Evolutionary conservation across 164 flowering plant species (phyloP).

Genomic region (Buxus sempervirens): DNA sequence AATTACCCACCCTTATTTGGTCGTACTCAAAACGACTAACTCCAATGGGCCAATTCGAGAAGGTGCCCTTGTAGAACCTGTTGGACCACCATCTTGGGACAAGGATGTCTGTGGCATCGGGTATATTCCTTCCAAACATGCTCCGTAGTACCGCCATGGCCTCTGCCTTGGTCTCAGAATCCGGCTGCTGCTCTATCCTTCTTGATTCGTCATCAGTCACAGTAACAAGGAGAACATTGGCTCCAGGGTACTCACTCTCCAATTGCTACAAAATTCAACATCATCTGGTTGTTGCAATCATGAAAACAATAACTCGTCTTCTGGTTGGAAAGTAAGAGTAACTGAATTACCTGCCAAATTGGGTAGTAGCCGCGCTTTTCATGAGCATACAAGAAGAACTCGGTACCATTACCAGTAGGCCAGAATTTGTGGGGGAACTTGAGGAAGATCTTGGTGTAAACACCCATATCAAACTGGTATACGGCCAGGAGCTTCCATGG

Average conservation of each 20-base stretch:
- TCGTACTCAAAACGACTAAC: slow-evolving; percentile 24
- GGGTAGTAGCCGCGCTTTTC: slow-evolving; percentile 34
- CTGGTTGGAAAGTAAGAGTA: background rate
- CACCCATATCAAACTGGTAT: slow-evolving; percentile 26
- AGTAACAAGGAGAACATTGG: slow-evolving; percentile 37
- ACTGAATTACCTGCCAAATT: slow-evolving; percentile 40
- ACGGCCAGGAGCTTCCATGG: slow-evolving; percentile 28
- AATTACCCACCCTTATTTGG: slow-evolving; percentile 42
- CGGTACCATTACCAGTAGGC: slow-evolving; percentile 38
- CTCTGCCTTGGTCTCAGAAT: slow-evolving; percentile 35
- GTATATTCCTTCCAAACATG: slow-evolving; percentile 48
- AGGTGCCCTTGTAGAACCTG: slow-evolving; percentile 37
- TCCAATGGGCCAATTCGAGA: slow-evolving; percentile 44
- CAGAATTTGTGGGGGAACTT: slow-evolving; percentile 36
- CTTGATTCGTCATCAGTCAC: slow-evolving; percentile 43
- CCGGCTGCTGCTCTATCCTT: slow-evolving; percentile 41
- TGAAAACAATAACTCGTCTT: too few species aligned
- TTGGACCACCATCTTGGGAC: slow-evolving; percentile 47
- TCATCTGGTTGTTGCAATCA: too few species aligned
- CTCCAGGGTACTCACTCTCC: slow-evolving; percentile 38
- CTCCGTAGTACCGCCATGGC: slow-evolving; percentile 38
- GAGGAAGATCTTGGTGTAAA: slow-evolving; percentile 34
- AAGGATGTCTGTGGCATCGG: slow-evolving; percentile 36
- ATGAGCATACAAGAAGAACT: slow-evolving; percentile 34
- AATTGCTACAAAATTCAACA: slow-evolving; percentile 28